Base-by-base conservation (phyloP, 805 yeast species). In the Hemisphaericaspora nanyangensis region DNA sequence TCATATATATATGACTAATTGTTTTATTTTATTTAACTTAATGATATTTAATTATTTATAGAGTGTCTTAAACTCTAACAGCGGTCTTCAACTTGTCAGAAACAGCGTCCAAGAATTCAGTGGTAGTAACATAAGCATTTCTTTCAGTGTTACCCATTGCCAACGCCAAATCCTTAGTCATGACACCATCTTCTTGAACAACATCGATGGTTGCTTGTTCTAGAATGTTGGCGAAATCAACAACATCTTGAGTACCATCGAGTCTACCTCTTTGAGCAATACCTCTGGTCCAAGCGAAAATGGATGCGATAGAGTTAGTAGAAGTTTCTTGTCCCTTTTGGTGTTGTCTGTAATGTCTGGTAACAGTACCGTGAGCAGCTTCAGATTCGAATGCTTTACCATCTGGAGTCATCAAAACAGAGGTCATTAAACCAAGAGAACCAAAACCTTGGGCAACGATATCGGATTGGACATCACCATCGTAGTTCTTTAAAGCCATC, bases 371-470 rank as follows among this genome's bases (percentile, higher is more conserved):
- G 55, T 85, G 93, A 25, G 93, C 93, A 43, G 91, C 91, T 61
- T 85, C 93, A 44, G 85, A 73, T 68, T 85, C 93, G 51, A 81
- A 85, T n/a, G 89, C 79, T 59, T 82, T 82, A 30, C 93, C 93
- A 63, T 85, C 91, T 37, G 91, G 90, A 13, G 91, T 81, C 68
- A 84, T 80, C 48, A 85, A 73, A 29, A 80, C 86, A 8, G 93
- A 85, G 7, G 93, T 84, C 93, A 85, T 85, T 48, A 85, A 72
- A 38, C 93, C 93, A 47, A 85, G 68, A 2, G 91, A 84, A 17
- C 93, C 93, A 49, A 85, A 85, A 33, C 93, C 93, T 64, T 85
- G 93, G 4, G 93, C 93, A 40, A 85, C 90, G 46, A 85, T 84
- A 60, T 85, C 93, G 6, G 86, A 79, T 61, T 83, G 88, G 39